Evolutionary conservation across 441 rosid genomes (phyloP).

Genomic region (Corymbia calophylla): DNA sequence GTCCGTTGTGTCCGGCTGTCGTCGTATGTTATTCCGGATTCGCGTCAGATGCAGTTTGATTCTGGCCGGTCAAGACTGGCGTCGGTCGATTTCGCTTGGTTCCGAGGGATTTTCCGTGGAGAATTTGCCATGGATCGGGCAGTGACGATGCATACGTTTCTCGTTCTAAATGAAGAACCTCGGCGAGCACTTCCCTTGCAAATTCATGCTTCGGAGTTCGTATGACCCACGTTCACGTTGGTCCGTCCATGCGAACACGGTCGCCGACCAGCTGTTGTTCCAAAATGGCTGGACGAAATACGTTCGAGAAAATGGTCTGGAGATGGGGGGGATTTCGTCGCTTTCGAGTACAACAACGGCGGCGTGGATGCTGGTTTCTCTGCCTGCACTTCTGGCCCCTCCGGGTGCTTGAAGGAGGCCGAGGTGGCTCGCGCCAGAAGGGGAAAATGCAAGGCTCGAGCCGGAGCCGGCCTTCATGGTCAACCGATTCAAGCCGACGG

Average conservation of each 20-base stretch:
- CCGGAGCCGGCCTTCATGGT: neutral
- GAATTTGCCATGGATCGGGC: neutral
- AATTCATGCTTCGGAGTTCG: neutral
- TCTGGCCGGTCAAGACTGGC: neutral
- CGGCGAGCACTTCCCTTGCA: neutral
- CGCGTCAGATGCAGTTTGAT: neutral
- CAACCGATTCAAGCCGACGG: neutral
- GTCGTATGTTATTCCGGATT: neutral
- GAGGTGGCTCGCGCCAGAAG: neutral
- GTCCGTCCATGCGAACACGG: neutral
- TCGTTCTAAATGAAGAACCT: neutral
- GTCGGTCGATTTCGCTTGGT: neutral
- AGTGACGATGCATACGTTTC: neutral
- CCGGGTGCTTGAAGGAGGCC: neutral
- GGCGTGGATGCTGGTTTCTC: neutral
- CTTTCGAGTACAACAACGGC: neutral
- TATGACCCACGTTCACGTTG: neutral
- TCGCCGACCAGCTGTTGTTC: neutral
- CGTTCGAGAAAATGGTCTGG: neutral
- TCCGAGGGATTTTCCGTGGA: neutral
- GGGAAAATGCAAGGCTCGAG: neutral
- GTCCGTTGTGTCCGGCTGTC: neutral
- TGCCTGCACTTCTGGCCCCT: neutral
- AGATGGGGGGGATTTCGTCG: neutral
- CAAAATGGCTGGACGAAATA: neutral